phyloP scores from a whole-genome alignment of 176 grass and related monocot species.

The Panicum miliaceum region DNA sequence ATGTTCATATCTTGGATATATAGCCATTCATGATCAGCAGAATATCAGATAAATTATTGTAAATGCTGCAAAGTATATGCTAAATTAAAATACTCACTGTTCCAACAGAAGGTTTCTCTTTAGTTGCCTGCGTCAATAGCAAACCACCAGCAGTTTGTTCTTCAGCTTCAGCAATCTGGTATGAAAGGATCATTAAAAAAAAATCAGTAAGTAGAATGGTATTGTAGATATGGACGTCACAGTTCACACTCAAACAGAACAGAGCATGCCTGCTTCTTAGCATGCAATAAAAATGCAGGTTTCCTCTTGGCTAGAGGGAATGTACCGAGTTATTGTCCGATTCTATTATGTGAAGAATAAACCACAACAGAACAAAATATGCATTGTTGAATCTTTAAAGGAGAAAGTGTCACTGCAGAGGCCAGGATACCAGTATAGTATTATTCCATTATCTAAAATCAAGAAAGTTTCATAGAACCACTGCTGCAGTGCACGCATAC shows the following conservation, averaged over 20 bases:
- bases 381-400: not conserved
- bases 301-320: slow-evolving; percentile 7
- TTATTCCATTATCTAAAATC: not conserved
- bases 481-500: not conserved
- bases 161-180: slow-evolving; percentile 68
- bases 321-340: not conserved
- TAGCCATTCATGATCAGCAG: not conserved
- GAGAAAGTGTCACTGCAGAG: slow-evolving; percentile 4
- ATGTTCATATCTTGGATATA: not conserved
- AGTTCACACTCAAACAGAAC: slow-evolving; percentile 19
- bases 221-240: not conserved
- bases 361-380: not conserved
- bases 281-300: slow-evolving; percentile 9
- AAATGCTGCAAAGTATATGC: not conserved
- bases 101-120: slow-evolving; percentile 73
- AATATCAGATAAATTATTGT: not conserved
- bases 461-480: not conserved
- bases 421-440: not conserved
- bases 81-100: slow-evolving; percentile 54
- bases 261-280: not conserved
- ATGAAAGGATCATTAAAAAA: not conserved
- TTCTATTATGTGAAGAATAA: slow-evolving; percentile 22
- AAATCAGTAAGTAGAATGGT: not conserved
- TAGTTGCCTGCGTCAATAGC: slow-evolving; percentile 54
- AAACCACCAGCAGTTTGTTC: slow-evolving; percentile 68